Evolutionary conservation across 2,329 filamentous ascomycete species (phyloP).

Genomic region (Fonsecaea pugnacius): DNA sequence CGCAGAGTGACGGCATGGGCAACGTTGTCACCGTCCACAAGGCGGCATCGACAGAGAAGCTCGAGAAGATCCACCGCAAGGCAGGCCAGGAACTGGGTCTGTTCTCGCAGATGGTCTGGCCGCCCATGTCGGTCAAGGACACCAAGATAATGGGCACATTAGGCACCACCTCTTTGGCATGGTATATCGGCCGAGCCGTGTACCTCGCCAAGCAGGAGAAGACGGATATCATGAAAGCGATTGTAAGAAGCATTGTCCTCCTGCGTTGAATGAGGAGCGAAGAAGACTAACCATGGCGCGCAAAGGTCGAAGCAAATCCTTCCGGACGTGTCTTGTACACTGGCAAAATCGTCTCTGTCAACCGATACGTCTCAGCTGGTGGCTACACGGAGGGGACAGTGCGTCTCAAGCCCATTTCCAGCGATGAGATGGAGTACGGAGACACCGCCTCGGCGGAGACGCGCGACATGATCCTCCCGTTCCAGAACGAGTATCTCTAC

Average conservation of each 20-base stretch:
- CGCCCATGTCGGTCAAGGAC: constrained; percentile 46
- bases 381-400: constrained; percentile 47
- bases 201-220: constrained; percentile 38
- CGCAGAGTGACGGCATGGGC: constrained; percentile 48
- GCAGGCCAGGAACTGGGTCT: constrained; percentile 31
- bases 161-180: constrained; percentile 42
- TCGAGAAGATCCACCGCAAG: constrained; percentile 39
- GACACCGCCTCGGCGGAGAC: constrained; percentile 21
- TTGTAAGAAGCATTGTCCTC: constrained; percentile 41
- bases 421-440: constrained; percentile 35
- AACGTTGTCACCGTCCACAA: constrained; percentile 47
- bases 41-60: constrained; percentile 47
- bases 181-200: constrained; percentile 41
- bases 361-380: constrained; percentile 44
- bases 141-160: constrained; percentile 45
- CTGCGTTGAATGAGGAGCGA: background rate
- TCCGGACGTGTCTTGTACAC: constrained; percentile 49
- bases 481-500: constrained; percentile 40
- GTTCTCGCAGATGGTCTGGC: constrained; percentile 47
- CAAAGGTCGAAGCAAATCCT: constrained; percentile 37
- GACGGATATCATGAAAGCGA: constrained; percentile 46
- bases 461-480: constrained; percentile 34
- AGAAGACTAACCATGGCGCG: background rate
- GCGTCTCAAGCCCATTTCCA: constrained; percentile 38
- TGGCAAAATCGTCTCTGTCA: constrained; percentile 53